Base-by-base conservation (phyloP, 2,329 filamentous ascomycete species). In the Ceratocystis alfenasii region DNA sequence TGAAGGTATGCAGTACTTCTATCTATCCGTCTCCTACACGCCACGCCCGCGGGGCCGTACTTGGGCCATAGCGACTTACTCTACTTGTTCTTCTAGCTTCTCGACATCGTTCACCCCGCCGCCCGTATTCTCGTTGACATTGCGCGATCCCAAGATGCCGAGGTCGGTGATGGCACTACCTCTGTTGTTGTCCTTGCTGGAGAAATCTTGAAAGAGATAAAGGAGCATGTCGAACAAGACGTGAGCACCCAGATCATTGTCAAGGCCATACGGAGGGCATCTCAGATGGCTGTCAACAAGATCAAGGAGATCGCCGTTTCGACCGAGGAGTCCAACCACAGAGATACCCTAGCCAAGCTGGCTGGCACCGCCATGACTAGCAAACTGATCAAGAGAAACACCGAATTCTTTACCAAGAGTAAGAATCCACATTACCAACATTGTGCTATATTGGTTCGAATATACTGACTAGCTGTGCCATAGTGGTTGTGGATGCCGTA, bases 341-440 rank as follows among this genome's bases (percentile, higher is more conserved):
- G 89, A 71, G 92, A 96, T 72, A 97, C 92, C 53, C 82, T 99
- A 68, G 78, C 81, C 75, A 95, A 96, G 78, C 81, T 99, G 71
- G 94, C 94, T 36, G 90, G 84, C 45, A 99, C 94, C 33, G 94
- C 94, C 71, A 99, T 99, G 94, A 97, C 92, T 76, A 96, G 92
- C 83, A 99, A 99, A 82, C 81, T 99, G 72, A 97, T 99, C 75
- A 95, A 97, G 84, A 84, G 93, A 73, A 97, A 99, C 79, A 89
- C 94, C 41, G 85, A 85, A 2, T 99, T 97, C 78, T 99, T 99
- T 79, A 97, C 94, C 69, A 94, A 96, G 82, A 96, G 90, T 95
- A 41, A 25, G 60, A 33, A 36, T 15, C 28, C 33, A 6, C 48
- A 25, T 33, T 15, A 3, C 41, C 17, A 2, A 10, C 25, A 20